Evolutionary conservation across 169 alveolate genomes (phyloP).

Genomic region (Plasmodium coatneyi): DNA sequence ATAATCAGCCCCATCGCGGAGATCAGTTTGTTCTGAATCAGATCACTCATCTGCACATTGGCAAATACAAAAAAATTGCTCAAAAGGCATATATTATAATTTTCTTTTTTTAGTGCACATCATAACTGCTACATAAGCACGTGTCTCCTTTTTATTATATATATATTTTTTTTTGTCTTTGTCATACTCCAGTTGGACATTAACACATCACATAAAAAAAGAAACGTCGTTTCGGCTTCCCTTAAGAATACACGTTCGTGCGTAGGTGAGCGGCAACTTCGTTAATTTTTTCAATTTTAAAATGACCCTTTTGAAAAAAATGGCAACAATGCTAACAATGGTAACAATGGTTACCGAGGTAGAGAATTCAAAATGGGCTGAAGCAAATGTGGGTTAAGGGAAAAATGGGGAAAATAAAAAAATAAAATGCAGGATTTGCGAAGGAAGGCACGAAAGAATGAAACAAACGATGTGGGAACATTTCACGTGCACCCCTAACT

Average conservation of each 20-base stretch:
- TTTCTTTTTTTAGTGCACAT: background rate
- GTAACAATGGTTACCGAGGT: background rate
- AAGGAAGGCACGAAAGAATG: background rate
- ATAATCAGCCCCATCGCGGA: background rate
- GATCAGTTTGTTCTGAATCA: background rate
- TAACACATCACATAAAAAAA: background rate
- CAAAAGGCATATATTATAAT: background rate
- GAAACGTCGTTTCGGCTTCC: background rate
- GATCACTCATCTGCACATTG: background rate
- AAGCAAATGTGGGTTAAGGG: background rate
- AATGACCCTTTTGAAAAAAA: background rate
- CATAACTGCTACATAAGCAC: background rate
- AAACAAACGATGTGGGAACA: background rate
- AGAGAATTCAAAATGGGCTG: background rate
- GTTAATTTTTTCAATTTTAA: background rate
- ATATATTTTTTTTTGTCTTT: background rate
- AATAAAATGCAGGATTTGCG: background rate
- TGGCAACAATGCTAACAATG: background rate
- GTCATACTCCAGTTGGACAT: background rate
- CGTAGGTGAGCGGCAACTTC: background rate
- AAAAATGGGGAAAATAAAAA: background rate
- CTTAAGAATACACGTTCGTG: background rate
- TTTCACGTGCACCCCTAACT: background rate
- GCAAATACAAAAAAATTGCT: background rate
- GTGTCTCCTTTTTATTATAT: background rate